Base-by-base conservation (phyloP, 2,329 filamentous ascomycete species). In the Pyrenophora teres region DNA sequence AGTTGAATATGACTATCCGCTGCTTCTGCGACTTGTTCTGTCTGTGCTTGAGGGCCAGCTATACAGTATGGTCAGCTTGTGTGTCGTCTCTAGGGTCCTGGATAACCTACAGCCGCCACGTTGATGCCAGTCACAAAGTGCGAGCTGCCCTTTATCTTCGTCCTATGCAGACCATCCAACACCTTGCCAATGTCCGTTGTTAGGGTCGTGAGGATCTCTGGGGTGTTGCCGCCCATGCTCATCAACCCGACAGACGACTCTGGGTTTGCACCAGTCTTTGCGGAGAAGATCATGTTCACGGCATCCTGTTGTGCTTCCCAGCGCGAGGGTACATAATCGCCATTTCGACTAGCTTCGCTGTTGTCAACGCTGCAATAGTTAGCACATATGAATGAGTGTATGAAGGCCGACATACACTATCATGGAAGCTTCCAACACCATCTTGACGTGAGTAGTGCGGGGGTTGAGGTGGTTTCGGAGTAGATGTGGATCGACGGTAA, bases 401-500 rank as follows among this genome's bases (percentile, higher is more conserved):
- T 50, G 45, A 27, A n/a, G 9, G 6, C 1, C 32, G 7, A 25
- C 74, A 19, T 72, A 81, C 83, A 97, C 87, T 77, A 99, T 90
- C 92, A 99, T 97, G 59, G 96, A 95, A 80, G 94, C 95, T 87
- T 99, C 94, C 78, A 99, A 87, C 78, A 88, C 90, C 94, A 99
- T 99, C 72, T 83, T 92, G 86, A 76, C 78, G 50, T 36, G 44
- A 41, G 44, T 46, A 55, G 46, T 49, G 25, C 25, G 27, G 36
- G 35, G 40, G 45, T 33, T 43, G 30, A 44, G 37, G 30, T 52
- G 44, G 16, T 40, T 44, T 49, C 49, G 39, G 35, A 37, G 40
- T 39, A 48, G 48, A 40, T 50, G 57, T 42, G 36, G 50, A 57
- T 56, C 54, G 59, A 42, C 47, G 55, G 44, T n/a, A 39, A 52